phyloP scores from a whole-genome alignment of 1,284 basidiomycete genomes.

The Apiotrichum domesticum region DNA sequence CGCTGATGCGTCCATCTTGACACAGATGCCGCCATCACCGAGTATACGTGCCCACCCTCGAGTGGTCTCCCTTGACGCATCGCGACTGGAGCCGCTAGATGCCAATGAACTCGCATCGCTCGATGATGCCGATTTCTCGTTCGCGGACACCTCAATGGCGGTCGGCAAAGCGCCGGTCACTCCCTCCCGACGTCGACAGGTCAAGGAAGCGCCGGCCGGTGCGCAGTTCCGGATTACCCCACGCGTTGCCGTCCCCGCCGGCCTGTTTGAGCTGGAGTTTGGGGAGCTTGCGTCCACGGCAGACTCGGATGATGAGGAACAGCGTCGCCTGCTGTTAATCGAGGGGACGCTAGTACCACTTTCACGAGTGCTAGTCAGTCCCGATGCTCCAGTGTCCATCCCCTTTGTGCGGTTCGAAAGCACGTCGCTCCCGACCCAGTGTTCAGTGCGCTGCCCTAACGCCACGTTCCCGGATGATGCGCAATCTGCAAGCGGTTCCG shows the following conservation, averaged over 20 bases:
- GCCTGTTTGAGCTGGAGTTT: slow-evolving; percentile 26
- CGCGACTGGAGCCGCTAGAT: slow-evolving; percentile 1
- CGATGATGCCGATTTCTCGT: slow-evolving; percentile 29
- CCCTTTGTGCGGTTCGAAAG: slow-evolving; percentile 26
- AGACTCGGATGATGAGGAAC: slow-evolving; percentile 8
- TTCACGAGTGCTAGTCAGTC: slow-evolving; percentile 21
- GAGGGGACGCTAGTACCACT: slow-evolving; percentile 27
- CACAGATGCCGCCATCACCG: slow-evolving; percentile 1
- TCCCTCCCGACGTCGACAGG: slow-evolving; percentile 10
- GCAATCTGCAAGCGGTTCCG: no score
- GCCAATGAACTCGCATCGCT: slow-evolving; percentile 6
- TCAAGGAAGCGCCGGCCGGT: slow-evolving; percentile 11
- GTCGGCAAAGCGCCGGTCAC: background rate
- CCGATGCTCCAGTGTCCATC: slow-evolving; percentile 19
- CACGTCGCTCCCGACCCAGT: slow-evolving; percentile 3
- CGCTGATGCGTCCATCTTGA: slow-evolving; percentile 27
- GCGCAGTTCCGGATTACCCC: slow-evolving; percentile 5
- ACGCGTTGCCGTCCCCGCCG: slow-evolving; percentile 7
- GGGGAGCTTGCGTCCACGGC: background rate
- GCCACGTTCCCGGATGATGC: background rate
- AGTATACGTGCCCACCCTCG: slow-evolving; percentile 8
- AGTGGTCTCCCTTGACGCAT: slow-evolving; percentile 17
- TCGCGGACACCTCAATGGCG: slow-evolving; percentile 15
- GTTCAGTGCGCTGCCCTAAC: slow-evolving; percentile 4
- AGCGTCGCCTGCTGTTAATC: slow-evolving; percentile 10